A percentile compares a stretch with the other conserved stretches of the same genome.
Conservation (phyloP, 352 stramenopile genomes). For the Phytopythium kandeliae region DNA sequence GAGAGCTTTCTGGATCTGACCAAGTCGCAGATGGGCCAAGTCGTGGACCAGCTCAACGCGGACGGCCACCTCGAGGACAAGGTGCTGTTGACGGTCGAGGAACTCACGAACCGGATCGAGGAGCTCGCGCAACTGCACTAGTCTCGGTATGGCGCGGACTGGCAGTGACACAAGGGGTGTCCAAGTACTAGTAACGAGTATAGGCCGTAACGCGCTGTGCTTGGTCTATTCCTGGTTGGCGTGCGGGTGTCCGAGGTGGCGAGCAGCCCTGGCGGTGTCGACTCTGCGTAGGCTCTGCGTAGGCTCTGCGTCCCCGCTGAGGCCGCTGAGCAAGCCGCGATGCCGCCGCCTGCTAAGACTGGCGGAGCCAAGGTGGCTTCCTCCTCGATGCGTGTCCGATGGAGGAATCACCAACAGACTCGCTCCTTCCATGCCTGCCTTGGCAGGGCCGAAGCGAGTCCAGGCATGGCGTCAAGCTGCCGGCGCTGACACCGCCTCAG, state of each 20-base stretch:
- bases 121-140: constrained; percentile 76
- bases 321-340: neutral
- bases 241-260: neutral
- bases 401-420: too few species aligned
- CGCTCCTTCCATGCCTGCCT: too few species aligned
- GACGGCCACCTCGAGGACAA: constrained; percentile 68
- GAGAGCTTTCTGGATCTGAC: constrained; percentile 94
- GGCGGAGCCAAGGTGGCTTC: neutral
- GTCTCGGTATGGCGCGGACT: neutral
- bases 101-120: constrained; percentile 64
- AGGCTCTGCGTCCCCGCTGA: neutral
- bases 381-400: too few species aligned
- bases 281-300: neutral
- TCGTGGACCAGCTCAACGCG: constrained; percentile 91
- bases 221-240: constrained; percentile 1
- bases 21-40: constrained; percentile 83
- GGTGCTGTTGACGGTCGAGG: constrained; percentile 58
- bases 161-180: neutral
- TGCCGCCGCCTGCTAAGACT: neutral
- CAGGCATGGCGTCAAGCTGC: constrained; percentile 46
- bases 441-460: neutral
- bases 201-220: neutral
- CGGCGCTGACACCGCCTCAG: constrained; percentile 17
- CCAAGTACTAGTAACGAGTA: neutral
- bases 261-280: neutral